Evolutionary conservation across 352 stramenopile genomes (phyloP), one percentile per base, ranked within the genome.

Genomic region (Phytophthora pini): DNA sequence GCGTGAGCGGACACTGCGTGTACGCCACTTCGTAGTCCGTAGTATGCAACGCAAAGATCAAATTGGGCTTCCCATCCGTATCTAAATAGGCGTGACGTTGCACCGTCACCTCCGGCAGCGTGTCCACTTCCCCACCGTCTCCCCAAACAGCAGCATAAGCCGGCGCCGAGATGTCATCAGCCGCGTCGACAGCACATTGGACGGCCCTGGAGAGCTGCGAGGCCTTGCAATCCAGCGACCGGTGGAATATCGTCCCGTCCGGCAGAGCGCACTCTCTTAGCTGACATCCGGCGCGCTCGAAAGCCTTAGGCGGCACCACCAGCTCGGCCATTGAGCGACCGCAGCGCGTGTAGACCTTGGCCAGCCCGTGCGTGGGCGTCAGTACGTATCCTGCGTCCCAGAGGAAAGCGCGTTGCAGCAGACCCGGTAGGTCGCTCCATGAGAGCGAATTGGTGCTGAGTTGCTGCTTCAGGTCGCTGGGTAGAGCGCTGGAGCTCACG

Each of bases 311-410:
- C 4, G 79, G 55, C 24, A 91, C 70, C 32, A 87, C 79, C 22
- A 93, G 74, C 63, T 91, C 73, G 8, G 75, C 77, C 84, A 93
- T 93, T 24, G 78, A 82, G 31, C 82, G 81, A 0, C 73, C 73
- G 53, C 77, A 89, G 27, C 81, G 80, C 38, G 84, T 90, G 53
- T 84, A 87, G n/a, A 91, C 75, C 31, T 67, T 75, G 34, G 66
- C 48, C 26, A 92, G 57, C 8, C 48, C 10, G 22, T 70, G 59
- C 22, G 72, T 53, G 15, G 61, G 55, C 4, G 80, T 77, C 11
- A 90, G 55, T 17, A 75, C 81, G 62, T 86, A 93, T 36, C 84
- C 84, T 0, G 72, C 70, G 52, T 93, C 80, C 82, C 84, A 93
- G 5, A 93, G 63, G 39, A 93, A 58, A 5, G 82, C 82, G 12